Conservation (phyloP, 257 asterid species). For the Nicotiana paniculata region DNA sequence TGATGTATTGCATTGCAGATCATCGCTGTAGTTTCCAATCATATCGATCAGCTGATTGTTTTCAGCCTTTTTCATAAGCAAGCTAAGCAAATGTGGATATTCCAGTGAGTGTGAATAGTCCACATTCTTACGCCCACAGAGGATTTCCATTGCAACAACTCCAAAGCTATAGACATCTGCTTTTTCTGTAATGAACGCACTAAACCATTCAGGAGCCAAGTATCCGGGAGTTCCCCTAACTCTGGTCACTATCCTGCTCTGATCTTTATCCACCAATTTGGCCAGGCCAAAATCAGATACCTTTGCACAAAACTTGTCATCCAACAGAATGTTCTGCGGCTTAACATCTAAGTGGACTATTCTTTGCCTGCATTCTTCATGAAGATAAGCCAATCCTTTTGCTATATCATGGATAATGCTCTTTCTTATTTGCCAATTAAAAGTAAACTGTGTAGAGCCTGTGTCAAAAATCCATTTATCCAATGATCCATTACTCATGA, state of each 20-base stretch:
- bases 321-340: slow-evolving; percentile 27
- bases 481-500: slow-evolving; percentile 25
- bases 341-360: slow-evolving; percentile 22
- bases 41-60: slow-evolving; percentile 7
- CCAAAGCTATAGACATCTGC: slow-evolving; percentile 28
- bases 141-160: slow-evolving; percentile 14
- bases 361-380: slow-evolving; percentile 23
- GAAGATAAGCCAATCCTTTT: slow-evolving; percentile 24
- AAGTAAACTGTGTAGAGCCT: background rate
- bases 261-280: slow-evolving; percentile 20
- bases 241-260: slow-evolving; percentile 21
- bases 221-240: slow-evolving; percentile 26
- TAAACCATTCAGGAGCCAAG: slow-evolving; percentile 21
- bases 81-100: slow-evolving; percentile 10
- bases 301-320: slow-evolving; percentile 21
- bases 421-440: slow-evolving; percentile 21
- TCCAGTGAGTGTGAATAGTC: slow-evolving; percentile 11
- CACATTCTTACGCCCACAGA: slow-evolving; percentile 16
- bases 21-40: slow-evolving; percentile 7
- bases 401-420: slow-evolving; percentile 24
- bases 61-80: slow-evolving; percentile 15
- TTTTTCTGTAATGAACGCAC: slow-evolving; percentile 18
- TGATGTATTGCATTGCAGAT: slow-evolving; percentile 6
- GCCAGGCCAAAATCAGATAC: slow-evolving; percentile 30
- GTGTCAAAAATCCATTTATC: slow-evolving; percentile 20